Conservation (phyloP, 2,329 filamentous ascomycete species). For the Venturia oleaginea region DNA sequence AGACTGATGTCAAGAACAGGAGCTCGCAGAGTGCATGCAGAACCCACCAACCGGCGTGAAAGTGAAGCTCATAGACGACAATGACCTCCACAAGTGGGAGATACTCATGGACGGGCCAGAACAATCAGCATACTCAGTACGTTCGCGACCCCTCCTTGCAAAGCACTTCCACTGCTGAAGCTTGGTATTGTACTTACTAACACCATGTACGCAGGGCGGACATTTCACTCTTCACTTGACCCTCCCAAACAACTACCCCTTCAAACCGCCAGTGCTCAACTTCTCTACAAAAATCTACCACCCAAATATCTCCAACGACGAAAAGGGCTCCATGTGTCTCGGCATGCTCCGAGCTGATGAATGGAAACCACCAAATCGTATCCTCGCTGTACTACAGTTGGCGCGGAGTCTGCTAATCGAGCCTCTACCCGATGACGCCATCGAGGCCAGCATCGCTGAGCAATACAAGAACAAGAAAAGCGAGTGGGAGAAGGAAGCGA, state of each 20-base stretch:
- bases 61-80: slow-evolving; percentile 50
- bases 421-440: slow-evolving; percentile 81
- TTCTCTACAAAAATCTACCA: slow-evolving; percentile 92
- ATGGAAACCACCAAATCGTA: slow-evolving; percentile 83
- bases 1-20: slow-evolving; percentile 32
- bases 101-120: slow-evolving; percentile 57
- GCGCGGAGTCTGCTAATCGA: slow-evolving; percentile 65
- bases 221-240: slow-evolving; percentile 62
- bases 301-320: slow-evolving; percentile 86
- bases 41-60: slow-evolving; percentile 48
- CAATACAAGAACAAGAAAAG: slow-evolving; percentile 62
- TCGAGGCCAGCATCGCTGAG: slow-evolving; percentile 78
- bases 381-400: slow-evolving; percentile 67
- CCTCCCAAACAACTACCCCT: slow-evolving; percentile 76
- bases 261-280: slow-evolving; percentile 72
- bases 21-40: slow-evolving; percentile 48
- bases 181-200: slow-evolving; percentile 5
- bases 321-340: slow-evolving; percentile 76
- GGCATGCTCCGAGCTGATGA: slow-evolving; percentile 73
- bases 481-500: slow-evolving; percentile 66
- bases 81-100: slow-evolving; percentile 60
- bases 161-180: slow-evolving; percentile 5
- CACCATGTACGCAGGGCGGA: slow-evolving; percentile 46
- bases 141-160: slow-evolving; percentile 20
- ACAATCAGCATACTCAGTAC: slow-evolving; percentile 55